Evolutionary conservation across 257 asterid species (phyloP).

Genomic region (Solanum verrucosum): DNA sequence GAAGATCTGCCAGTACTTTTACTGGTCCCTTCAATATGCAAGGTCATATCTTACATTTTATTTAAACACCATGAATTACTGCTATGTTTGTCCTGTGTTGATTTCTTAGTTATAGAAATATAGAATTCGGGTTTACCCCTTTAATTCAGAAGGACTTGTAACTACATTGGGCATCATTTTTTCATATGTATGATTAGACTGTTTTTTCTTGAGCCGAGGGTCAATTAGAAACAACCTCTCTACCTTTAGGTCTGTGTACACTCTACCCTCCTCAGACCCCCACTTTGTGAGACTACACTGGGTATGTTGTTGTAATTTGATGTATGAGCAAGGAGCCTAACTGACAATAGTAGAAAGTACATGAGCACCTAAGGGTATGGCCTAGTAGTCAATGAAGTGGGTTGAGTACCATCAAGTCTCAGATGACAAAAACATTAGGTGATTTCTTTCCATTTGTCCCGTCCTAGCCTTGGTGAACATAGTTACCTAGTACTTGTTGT

Average conservation of each 20-base stretch:
- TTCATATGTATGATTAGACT: background rate
- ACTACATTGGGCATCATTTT: background rate
- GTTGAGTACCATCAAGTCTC: background rate
- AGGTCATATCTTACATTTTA: slow-evolving; percentile 30
- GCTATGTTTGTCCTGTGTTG: background rate
- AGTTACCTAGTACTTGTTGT: background rate
- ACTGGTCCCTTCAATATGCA: slow-evolving; percentile 97
- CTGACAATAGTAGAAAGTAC: background rate
- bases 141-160: background rate
- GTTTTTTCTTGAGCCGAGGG: background rate
- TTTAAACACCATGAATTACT: background rate
- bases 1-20: slow-evolving; percentile 92
- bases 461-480: background rate
- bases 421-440: background rate
- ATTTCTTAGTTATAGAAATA: background rate
- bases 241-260: background rate
- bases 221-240: background rate
- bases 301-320: background rate
- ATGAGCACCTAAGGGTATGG: background rate
- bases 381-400: background rate
- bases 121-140: background rate
- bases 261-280: background rate
- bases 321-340: background rate
- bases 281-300: background rate
- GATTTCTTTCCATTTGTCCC: background rate